Percentiles rank a stretch among this genome's conserved stretches.
These are phyloP conservation scores for Aspergillus campestris DNA, from an alignment of 495 filamentous ascomycete genomes.

Conservation along the genomic window DNA sequence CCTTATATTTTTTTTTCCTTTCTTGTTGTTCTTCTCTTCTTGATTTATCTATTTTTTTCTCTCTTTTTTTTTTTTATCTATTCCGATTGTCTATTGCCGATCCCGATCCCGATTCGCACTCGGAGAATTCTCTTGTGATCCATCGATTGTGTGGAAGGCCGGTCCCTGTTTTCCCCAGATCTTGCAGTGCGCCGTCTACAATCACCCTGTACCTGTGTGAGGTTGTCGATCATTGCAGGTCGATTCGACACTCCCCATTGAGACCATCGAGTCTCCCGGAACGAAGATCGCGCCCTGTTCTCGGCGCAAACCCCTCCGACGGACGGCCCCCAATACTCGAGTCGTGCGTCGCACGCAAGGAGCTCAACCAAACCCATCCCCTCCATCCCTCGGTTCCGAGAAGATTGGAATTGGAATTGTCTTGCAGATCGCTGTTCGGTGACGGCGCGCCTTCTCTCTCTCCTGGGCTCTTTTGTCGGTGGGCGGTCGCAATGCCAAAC, in stretches of 20 bases:
- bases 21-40: slow-evolving; percentile 2
- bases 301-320: neutral
- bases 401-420: neutral
- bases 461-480: slow-evolving; percentile 18
- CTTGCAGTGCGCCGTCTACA: slow-evolving; percentile 1
- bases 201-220: slow-evolving; percentile 4
- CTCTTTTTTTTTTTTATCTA: neutral
- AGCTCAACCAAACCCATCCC: slow-evolving; percentile 11
- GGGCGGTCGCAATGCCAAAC: slow-evolving; percentile 35
- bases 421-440: slow-evolving; percentile 2
- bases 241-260: slow-evolving; percentile 4
- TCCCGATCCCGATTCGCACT: too few relatives aligned
- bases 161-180: too few relatives aligned
- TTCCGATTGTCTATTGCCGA: too few relatives aligned
- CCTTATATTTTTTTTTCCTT: neutral
- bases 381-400: slow-evolving; percentile 2
- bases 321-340: slow-evolving; percentile 3
- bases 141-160: too few relatives aligned
- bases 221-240: neutral
- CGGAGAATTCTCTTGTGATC: too few relatives aligned
- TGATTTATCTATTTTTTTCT: too few relatives aligned
- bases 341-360: slow-evolving; percentile 15
- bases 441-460: slow-evolving; percentile 1
- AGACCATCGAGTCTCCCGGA: slow-evolving; percentile 1
- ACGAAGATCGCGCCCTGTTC: neutral